Percentiles rank a stretch among this genome's conserved stretches.
Conservation (phyloP, 2,329 filamentous ascomycete genomes). For the Clonostachys rosea region DNA sequence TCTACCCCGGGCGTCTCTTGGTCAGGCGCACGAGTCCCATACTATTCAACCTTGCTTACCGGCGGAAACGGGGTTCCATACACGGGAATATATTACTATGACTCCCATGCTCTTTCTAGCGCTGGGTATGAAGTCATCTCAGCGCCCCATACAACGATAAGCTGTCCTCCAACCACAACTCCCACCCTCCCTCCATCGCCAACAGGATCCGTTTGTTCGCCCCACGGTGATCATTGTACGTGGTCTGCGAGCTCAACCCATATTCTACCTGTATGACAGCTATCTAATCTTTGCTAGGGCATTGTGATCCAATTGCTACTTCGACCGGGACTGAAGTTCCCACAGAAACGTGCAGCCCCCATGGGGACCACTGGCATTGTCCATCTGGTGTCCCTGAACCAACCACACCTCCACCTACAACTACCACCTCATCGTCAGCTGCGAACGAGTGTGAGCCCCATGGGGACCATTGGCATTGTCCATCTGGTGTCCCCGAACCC, state of each 20-base stretch:
- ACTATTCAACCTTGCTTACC: slow-evolving; percentile 8
- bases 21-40: slow-evolving; percentile 7
- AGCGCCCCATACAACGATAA: slow-evolving; percentile 1
- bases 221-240: slow-evolving; percentile 7
- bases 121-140: slow-evolving; percentile 12
- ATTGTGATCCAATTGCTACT: slow-evolving; percentile 2
- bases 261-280: no score
- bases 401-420: neutral
- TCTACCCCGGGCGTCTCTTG: slow-evolving; percentile 10
- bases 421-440: neutral
- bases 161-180: slow-evolving; percentile 3
- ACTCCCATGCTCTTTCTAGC: slow-evolving; percentile 9
- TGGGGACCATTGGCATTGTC: slow-evolving; percentile 4
- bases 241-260: neutral
- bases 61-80: slow-evolving; percentile 7
- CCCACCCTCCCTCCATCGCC: slow-evolving; percentile 5
- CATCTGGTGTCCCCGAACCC: slow-evolving; percentile 2
- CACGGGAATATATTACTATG: slow-evolving; percentile 12
- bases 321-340: neutral
- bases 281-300: neutral
- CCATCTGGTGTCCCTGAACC: slow-evolving; percentile 2
- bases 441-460: no score
- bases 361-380: slow-evolving; percentile 4
- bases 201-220: slow-evolving; percentile 5
- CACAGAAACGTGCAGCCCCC: slow-evolving; percentile 1